Percentiles rank a stretch among this genome's conserved stretches.
These are phyloP conservation scores for Torrubiella hemipterigena DNA, from an alignment of 2,329 filamentous ascomycete species.

Conservation along the genomic window DNA sequence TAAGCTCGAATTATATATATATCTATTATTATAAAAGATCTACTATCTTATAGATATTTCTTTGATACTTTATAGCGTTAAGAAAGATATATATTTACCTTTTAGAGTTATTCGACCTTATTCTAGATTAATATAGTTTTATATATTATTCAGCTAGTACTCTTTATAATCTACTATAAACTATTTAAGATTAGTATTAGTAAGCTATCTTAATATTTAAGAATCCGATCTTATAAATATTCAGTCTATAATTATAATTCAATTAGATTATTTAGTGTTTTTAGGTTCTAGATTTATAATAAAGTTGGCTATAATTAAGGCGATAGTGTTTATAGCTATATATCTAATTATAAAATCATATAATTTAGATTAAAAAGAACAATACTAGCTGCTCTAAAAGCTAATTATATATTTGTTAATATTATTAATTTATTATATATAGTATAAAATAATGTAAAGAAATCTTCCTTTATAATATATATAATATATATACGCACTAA, in stretches of 20 bases:
- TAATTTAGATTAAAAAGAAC: constrained; percentile 16
- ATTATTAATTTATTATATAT: constrained; percentile 15
- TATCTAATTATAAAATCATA: constrained; percentile 18
- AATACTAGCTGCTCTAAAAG: constrained; percentile 18
- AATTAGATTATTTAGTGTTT: neutral
- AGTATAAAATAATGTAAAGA: constrained; percentile 13
- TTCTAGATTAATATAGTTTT: neutral
- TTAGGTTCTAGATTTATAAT: neutral
- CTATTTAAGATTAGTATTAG: constrained; percentile 3
- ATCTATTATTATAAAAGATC: too few species aligned
- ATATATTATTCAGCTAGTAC: neutral
- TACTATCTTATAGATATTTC: too few species aligned
- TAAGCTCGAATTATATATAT: too few species aligned
- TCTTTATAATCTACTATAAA: constrained; percentile 4
- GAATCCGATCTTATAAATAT: constrained; percentile 4
- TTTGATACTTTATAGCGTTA: too few species aligned
- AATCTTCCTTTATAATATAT: constrained; percentile 17
- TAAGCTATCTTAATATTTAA: constrained; percentile 3
- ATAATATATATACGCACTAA: constrained; percentile 16
- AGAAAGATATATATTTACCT: too few species aligned
- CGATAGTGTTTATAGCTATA: constrained; percentile 12
- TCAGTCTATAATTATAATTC: neutral
- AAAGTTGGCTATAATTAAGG: neutral
- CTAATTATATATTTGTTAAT: constrained; percentile 14
- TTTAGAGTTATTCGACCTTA: too few species aligned